Percentiles rank a stretch among this genome's conserved stretches.
phyloP scores from a whole-genome alignment of 345 rosid species.

The Eutrema yunnanense region DNA sequence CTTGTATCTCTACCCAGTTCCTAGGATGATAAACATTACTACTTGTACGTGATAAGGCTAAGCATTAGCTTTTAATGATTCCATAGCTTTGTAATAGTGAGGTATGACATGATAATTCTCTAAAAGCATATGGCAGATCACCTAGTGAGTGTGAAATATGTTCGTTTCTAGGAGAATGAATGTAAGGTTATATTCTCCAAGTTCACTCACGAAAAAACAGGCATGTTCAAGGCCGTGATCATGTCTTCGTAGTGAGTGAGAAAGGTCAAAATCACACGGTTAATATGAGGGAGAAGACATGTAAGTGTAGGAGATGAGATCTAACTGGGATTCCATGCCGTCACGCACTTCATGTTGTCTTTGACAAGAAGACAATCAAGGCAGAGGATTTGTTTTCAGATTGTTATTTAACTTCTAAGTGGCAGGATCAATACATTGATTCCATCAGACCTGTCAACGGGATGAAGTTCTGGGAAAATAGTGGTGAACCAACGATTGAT shows the following conservation, averaged over 20 bases:
- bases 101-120: too few species aligned
- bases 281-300: neutral
- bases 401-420: neutral
- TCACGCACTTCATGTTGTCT: neutral
- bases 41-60: too few species aligned
- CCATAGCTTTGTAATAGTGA: too few species aligned
- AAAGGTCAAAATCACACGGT: neutral
- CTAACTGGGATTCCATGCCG: neutral
- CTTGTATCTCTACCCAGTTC: too few species aligned
- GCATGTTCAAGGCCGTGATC: neutral
- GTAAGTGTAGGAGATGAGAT: neutral
- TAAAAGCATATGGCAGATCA: too few species aligned
- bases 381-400: neutral
- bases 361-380: neutral
- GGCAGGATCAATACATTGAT: neutral
- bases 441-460: neutral
- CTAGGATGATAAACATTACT: too few species aligned
- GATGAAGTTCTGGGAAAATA: neutral
- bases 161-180: too few species aligned
- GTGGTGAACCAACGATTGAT: neutral
- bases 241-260: neutral
- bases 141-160: too few species aligned
- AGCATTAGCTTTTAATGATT: too few species aligned
- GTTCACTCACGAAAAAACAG: too few species aligned
- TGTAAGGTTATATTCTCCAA: too few species aligned